Percentiles rank a stretch among this genome's conserved stretches.
phyloP scores from a whole-genome alignment of 306 rosid genomes.

The Quercus suber region DNA sequence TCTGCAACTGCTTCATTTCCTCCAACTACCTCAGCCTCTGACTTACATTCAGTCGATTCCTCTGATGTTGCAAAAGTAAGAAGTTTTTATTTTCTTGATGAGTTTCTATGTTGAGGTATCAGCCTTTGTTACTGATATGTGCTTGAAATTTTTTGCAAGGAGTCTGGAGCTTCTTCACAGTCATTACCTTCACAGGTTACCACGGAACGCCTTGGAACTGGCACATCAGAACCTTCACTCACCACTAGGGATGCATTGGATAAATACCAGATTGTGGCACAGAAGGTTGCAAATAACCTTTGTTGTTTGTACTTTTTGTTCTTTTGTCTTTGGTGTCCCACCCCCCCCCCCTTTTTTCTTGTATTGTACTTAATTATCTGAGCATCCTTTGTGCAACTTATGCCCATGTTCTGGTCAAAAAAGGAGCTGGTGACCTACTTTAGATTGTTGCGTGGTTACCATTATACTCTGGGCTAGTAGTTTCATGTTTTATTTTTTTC shows the following conservation, averaged over 20 bases:
- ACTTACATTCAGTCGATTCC: conserved; percentile 59
- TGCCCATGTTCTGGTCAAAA: background rate
- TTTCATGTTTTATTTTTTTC: conserved; percentile 14
- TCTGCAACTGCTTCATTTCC: conserved; percentile 67
- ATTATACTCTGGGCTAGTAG: background rate
- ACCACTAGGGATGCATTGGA: conserved; percentile 89
- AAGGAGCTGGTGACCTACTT: background rate
- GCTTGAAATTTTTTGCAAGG: conserved; percentile 47
- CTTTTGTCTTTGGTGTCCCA: background rate
- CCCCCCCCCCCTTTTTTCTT: too few relatives aligned
- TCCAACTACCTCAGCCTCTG: conserved; percentile 64
- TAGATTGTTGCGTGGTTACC: background rate
- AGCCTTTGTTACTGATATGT: conserved; percentile 25
- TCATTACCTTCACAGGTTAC: conserved; percentile 54
- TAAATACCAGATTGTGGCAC: conserved; percentile 84
- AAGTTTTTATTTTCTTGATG: background rate
- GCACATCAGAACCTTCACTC: conserved; percentile 72
- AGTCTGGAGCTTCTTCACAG: conserved; percentile 76
- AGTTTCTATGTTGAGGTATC: background rate
- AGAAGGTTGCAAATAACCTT: conserved; percentile 53
- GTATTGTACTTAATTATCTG: background rate
- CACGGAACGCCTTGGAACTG: conserved; percentile 73
- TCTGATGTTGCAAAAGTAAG: conserved; percentile 62
- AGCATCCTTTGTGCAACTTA: background rate
- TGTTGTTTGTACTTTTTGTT: conserved; percentile 3